Base-by-base conservation (phyloP, 768 basidiomycete species). In the Leccinellum rugosiceps region DNA sequence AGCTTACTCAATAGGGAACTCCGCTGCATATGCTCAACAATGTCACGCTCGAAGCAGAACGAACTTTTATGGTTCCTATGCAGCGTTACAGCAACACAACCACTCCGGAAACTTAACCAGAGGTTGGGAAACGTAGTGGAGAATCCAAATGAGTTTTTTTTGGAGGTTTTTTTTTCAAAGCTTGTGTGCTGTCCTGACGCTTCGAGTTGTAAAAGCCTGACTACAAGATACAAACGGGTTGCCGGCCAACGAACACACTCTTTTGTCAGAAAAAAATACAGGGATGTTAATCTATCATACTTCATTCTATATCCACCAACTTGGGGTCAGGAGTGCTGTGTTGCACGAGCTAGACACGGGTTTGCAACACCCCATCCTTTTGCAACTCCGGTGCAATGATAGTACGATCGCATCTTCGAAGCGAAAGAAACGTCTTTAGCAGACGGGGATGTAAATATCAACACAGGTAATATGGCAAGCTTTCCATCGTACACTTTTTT, bases 401-500 rank as follows among this genome's bases (percentile, higher is more conserved):
- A 34, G 14, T 34, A 34, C n/a, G n/a, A n/a, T n/a, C n/a, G n/a
- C n/a, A n/a, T n/a, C n/a, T n/a, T n/a, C n/a, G n/a, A n/a, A n/a
- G n/a, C 34, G 17, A 4, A 31, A 14, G 6, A 13, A 30, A 25
- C 13, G 19, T 52, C n/a, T 34, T 54, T 26, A 21, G 10, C 46
- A 43, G 57, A 50, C 28, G 11, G 15, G 0, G 3, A 30, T 44
- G 8, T 41, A n/a, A 19, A 41, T 41, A 41, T n/a, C 19, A 51
- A 51, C 46, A 47, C 35, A 56, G 62, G 55, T 62, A 53, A 41
- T 52, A 51, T 19, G 26, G 19, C 15, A 52, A 7, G 8, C 47
- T 8, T 19, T 50, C 25, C 32, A 63, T 34, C 28, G 43, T 65
- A 65, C 64, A 63, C 34, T 49, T 46, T 35, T 34, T 49, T 43